A percentile compares a stretch with the other conserved stretches of the same genome.
These are phyloP conservation scores for Penicillium sp. DNA, from an alignment of 2,329 filamentous ascomycete species.

Conservation along the genomic window DNA sequence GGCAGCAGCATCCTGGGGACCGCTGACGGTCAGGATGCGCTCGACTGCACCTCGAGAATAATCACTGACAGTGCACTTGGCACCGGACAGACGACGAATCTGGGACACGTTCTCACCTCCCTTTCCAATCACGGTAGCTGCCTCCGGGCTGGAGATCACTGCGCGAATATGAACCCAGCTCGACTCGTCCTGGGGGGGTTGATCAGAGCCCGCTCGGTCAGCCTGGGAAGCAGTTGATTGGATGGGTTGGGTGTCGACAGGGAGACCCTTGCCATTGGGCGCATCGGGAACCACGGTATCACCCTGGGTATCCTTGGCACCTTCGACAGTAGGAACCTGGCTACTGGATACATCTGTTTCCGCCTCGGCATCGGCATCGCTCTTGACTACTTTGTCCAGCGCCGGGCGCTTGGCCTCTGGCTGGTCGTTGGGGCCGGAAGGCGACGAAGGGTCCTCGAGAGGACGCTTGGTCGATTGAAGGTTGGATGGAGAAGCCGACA, in stretches of 20 bases:
- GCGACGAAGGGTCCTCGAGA: slow-evolving; percentile 94
- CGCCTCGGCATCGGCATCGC: slow-evolving; percentile 50
- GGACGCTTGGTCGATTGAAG: slow-evolving; percentile 72
- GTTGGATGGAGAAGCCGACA: slow-evolving; percentile 66
- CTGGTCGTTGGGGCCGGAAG: slow-evolving; percentile 85
- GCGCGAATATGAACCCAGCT: slow-evolving; percentile 96
- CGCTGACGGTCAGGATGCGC: slow-evolving; percentile 95
- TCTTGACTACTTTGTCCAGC: slow-evolving; percentile 84
- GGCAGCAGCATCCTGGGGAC: slow-evolving; percentile 90
- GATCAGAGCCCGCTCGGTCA: slow-evolving; percentile 48
- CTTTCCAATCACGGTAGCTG: slow-evolving; percentile 97
- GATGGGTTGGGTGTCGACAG: slow-evolving; percentile 58
- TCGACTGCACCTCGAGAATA: slow-evolving; percentile 96
- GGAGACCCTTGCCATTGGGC: slow-evolving; percentile 54
- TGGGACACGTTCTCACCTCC: slow-evolving; percentile 98
- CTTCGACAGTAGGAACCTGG: slow-evolving; percentile 17
- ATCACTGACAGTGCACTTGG: slow-evolving; percentile 98
- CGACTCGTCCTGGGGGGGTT: slow-evolving; percentile 76
- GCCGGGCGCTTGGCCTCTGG: slow-evolving; percentile 96
- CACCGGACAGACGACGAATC: slow-evolving; percentile 90
- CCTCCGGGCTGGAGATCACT: slow-evolving; percentile 95
- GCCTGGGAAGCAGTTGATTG: slow-evolving; percentile 57
- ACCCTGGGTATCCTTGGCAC: slow-evolving; percentile 50
- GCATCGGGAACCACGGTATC: slow-evolving; percentile 69
- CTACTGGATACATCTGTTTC: slow-evolving; percentile 33